A percentile compares a stretch with the other conserved stretches of the same genome.
phyloP scores from a whole-genome alignment of 495 filamentous ascomycete species.

The Neurospora sp. region DNA sequence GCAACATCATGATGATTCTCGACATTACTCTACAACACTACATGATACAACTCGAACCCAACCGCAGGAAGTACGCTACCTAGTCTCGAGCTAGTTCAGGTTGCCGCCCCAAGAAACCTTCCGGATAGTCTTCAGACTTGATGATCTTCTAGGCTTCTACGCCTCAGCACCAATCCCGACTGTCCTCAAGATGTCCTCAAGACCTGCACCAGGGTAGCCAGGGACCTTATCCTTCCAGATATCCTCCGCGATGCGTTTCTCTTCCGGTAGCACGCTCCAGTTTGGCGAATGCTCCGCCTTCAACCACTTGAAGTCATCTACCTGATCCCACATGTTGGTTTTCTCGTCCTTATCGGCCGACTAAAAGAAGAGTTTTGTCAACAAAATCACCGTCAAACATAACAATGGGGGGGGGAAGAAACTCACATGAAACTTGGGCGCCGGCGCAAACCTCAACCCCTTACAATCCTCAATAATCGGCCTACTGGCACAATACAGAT shows the following conservation, averaged over 20 bases:
- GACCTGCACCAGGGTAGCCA: conserved; percentile 48
- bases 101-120: not conserved
- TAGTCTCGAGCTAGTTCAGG: not conserved
- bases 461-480: conserved; percentile 91
- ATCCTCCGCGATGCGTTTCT: conserved; percentile 48
- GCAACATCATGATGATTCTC: not conserved
- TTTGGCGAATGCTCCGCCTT: conserved; percentile 79
- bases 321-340: conserved; percentile 70
- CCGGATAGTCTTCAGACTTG: not conserved
- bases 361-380: conserved; percentile 2
- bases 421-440: conserved; percentile 60
- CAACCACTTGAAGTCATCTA: conserved; percentile 97
- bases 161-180: conserved; percentile 31
- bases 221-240: conserved; percentile 64
- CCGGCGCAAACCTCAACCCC: conserved; percentile 65
- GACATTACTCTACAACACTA: not conserved
- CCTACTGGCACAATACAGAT: conserved; percentile 67
- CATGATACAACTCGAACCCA: not conserved
- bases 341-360: conserved; percentile 22
- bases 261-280: conserved; percentile 60
- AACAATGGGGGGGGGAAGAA: not conserved
- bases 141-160: not conserved
- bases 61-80: not conserved
- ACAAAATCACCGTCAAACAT: not conserved
- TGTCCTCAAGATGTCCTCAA: conserved; percentile 58